Percentiles rank a stretch among this genome's conserved stretches.
Evolutionary conservation across 164 flowering plant genomes (phyloP).

Genomic region (Umbellularia californica): DNA sequence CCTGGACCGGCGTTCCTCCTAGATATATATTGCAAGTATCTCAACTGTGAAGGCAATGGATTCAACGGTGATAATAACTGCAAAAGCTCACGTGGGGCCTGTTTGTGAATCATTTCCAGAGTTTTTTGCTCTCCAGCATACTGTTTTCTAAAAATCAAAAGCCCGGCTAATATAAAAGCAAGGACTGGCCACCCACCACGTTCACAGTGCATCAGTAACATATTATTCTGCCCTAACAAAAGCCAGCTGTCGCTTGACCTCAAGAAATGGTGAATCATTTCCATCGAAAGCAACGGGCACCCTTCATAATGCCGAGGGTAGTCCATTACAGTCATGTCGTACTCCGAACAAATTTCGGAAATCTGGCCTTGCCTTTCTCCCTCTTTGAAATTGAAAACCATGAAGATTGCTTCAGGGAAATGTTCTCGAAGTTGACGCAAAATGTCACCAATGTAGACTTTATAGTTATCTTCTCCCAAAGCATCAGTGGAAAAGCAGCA

Average conservation of each 20-base stretch:
- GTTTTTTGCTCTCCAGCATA: constrained; percentile 85
- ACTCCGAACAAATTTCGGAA: constrained; percentile 47
- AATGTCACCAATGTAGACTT: constrained; percentile 58
- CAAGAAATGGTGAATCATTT: constrained; percentile 82
- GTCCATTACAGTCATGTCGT: constrained; percentile 90
- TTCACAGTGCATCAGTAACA: constrained; percentile 89
- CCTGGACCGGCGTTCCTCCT: constrained; percentile 81
- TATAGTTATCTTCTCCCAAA: constrained; percentile 57
- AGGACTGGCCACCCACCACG: constrained; percentile 92
- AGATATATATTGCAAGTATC: constrained; percentile 84
- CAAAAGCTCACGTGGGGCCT: constrained; percentile 85
- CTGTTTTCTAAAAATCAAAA: constrained; percentile 72
- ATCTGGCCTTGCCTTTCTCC: constrained; percentile 49
- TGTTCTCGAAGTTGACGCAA: constrained; percentile 62
- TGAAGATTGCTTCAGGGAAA: constrained; percentile 67
- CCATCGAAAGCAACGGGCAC: constrained; percentile 76
- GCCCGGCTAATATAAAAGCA: constrained; percentile 89
- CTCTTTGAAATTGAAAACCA: constrained; percentile 87
- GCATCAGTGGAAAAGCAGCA: constrained; percentile 77
- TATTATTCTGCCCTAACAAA: constrained; percentile 65
- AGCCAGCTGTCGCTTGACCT: constrained; percentile 94
- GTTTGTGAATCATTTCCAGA: constrained; percentile 86
- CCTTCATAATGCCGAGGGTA: constrained; percentile 91
- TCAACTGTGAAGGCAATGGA: constrained; percentile 86
- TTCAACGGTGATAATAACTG: constrained; percentile 67